Conservation (phyloP, 2,329 filamentous ascomycete genomes). For the Pseudopyricularia cyperi region DNA sequence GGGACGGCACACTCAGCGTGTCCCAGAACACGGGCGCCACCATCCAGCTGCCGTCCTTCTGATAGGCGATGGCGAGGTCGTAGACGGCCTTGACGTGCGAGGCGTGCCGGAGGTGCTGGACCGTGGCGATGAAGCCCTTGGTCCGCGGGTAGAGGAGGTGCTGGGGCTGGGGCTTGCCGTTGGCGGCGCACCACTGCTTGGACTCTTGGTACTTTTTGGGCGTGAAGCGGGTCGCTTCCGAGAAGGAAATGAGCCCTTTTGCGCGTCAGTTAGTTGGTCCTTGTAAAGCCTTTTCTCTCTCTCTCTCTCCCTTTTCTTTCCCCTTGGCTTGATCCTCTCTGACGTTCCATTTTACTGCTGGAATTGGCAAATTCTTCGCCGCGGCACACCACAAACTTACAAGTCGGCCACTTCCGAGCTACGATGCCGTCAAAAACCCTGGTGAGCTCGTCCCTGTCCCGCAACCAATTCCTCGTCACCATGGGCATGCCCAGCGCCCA, state of each 20-base stretch:
- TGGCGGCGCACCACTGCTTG: constrained; percentile 35
- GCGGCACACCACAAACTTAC: constrained; percentile 23
- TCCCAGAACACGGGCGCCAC: constrained; percentile 39
- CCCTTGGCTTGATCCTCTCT: no score
- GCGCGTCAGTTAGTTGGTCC: neutral
- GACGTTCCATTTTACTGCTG: no score
- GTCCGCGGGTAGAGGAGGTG: constrained; percentile 48
- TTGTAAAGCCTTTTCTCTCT: neutral
- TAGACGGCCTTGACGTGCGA: constrained; percentile 40
- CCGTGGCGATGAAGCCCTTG: constrained; percentile 47
- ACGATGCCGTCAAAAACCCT: constrained; percentile 42
- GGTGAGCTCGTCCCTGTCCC: constrained; percentile 40
- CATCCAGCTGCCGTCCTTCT: constrained; percentile 22
- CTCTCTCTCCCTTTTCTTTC: neutral
- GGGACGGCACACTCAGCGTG: constrained; percentile 25
- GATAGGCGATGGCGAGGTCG: constrained; percentile 41
- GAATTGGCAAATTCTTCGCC: neutral
- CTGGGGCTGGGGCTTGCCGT: constrained; percentile 34
- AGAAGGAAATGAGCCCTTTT: constrained; percentile 50
- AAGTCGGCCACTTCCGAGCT: constrained; percentile 39
- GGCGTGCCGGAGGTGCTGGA: constrained; percentile 38
- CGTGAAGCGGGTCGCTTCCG: constrained; percentile 49
- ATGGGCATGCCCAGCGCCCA: constrained; percentile 55
- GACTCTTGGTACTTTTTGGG: constrained; percentile 37
- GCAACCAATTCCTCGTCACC: constrained; percentile 45